Base-by-base conservation (phyloP, 139 green algal species). In the Chlamydomonas sp. region DNA sequence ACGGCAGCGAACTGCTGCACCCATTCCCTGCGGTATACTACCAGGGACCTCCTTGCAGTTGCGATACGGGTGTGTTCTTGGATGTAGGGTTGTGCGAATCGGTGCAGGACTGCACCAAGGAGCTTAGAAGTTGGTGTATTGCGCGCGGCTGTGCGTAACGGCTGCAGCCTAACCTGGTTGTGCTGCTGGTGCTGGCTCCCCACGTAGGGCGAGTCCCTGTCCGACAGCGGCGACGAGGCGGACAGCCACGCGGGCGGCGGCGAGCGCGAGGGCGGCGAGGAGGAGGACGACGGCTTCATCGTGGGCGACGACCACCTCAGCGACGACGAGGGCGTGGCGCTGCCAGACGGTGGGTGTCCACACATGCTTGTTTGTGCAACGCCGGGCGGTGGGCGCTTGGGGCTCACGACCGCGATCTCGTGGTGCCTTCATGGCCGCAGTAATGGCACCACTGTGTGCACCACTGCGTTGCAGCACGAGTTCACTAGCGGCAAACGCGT, bases 281-380 rank as follows among this genome's bases (percentile, higher is more conserved):
- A 95, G 61, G 90, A 94, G n/a, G 90, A 86, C 31, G 94, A 95
- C 78, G 93, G 92, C 63, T 98, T 97, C 87, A 88, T 97, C 14
- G 95, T 97, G 77, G 88, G 87, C 2, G 95, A 97, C 67, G 93
- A 93, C 49, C 95, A 97, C 89, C 88, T 97, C 77, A 96, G 92
- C 20, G 93, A 95, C 20, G 93, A 96, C 18, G 95, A 97, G 89
- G 95, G 95, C 3, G 78, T 94, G 59, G 71, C 72, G 60, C 82
- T 86, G 4, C 64, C 63, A 10, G 71, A 79, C 1, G 82, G 71
- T 85, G 80, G 60, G 66, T 71, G 5, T 31, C 63, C 63, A 12
- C 63, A 5, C 68, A 17, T 74, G 15, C 68, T n/a, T 49, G 0
- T 0, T 49, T 49, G 31, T 49, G 31, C 31, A 49, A 49, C 31